These are phyloP conservation scores for Byssochlamys sp. DNA, from an alignment of 2,329 filamentous ascomycete genomes.

Conservation along the genomic window DNA sequence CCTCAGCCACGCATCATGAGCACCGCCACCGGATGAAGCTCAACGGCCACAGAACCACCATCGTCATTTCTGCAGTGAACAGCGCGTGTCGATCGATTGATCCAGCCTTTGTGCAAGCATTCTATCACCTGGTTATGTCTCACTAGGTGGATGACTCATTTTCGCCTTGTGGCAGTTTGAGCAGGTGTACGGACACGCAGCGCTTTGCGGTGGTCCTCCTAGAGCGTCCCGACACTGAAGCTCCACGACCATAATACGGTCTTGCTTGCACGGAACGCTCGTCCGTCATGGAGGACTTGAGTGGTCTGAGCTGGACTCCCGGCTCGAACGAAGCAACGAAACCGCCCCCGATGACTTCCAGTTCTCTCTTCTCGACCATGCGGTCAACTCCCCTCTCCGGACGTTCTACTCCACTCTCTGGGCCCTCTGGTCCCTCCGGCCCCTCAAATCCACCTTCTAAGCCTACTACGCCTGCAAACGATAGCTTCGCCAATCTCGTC, in stretches of 20 bases:
- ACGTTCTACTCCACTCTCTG: conserved; percentile 34
- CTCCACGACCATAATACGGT: conserved; percentile 9
- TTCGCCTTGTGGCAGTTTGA: neutral
- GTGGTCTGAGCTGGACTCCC: conserved; percentile 37
- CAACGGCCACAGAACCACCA: neutral
- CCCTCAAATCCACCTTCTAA: conserved; percentile 30
- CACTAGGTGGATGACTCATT: neutral
- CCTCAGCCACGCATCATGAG: neutral
- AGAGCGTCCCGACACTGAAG: conserved; percentile 11
- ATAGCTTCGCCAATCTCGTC: conserved; percentile 53
- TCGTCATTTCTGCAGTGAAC: neutral
- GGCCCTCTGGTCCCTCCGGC: conserved; percentile 17
- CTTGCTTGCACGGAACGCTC: neutral
- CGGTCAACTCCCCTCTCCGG: conserved; percentile 32
- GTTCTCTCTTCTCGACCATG: conserved; percentile 25
- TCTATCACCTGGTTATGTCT: neutral
- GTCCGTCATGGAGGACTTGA: conserved; percentile 39
- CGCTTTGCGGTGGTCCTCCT: neutral
- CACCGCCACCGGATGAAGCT: neutral
- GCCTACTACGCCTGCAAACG: conserved; percentile 32
- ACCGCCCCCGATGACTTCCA: conserved; percentile 27
- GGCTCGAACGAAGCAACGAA: conserved; percentile 26
- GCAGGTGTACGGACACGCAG: neutral
- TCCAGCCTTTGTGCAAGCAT: neutral
- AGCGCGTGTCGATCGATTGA: neutral